Conservation (phyloP, 352 stramenopile species). For the Phytophthora sojae region DNA sequence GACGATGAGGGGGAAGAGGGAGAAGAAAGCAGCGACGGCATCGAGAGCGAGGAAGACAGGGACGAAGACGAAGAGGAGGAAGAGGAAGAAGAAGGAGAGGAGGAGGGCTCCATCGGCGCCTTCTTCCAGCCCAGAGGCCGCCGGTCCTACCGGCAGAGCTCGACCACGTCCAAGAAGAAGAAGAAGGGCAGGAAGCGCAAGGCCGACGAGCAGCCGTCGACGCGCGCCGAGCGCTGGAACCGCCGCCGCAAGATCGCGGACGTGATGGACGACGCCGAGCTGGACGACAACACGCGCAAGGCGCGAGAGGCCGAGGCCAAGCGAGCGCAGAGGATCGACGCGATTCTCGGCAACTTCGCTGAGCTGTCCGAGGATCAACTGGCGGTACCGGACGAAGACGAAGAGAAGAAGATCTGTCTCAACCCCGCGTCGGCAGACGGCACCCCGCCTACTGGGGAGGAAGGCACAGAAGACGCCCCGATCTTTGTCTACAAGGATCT, state of each 20-base stretch:
- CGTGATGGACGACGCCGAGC: constrained; percentile 71
- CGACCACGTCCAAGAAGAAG: neutral
- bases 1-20: constrained; percentile 31
- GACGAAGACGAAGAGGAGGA: constrained; percentile 9
- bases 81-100: constrained; percentile 14
- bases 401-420: constrained; percentile 58
- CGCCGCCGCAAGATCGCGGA: constrained; percentile 71
- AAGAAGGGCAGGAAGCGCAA: constrained; percentile 37
- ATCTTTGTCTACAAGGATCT: constrained; percentile 77
- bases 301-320: constrained; percentile 72
- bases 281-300: constrained; percentile 66
- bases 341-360: constrained; percentile 47
- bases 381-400: constrained; percentile 19
- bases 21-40: constrained; percentile 26
- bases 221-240: constrained; percentile 46
- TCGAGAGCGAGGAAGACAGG: constrained; percentile 35
- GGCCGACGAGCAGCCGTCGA: neutral
- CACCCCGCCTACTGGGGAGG: constrained; percentile 42
- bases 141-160: neutral
- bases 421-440: constrained; percentile 58
- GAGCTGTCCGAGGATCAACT: constrained; percentile 46
- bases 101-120: constrained; percentile 8
- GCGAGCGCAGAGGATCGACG: constrained; percentile 48
- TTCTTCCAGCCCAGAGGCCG: constrained; percentile 21
- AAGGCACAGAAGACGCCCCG: constrained; percentile 57